Evolutionary conservation across 1,284 basidiomycete genomes (phyloP), one percentile per base, ranked within the genome.

Genomic region (Wallemia ichthyophaga): DNA sequence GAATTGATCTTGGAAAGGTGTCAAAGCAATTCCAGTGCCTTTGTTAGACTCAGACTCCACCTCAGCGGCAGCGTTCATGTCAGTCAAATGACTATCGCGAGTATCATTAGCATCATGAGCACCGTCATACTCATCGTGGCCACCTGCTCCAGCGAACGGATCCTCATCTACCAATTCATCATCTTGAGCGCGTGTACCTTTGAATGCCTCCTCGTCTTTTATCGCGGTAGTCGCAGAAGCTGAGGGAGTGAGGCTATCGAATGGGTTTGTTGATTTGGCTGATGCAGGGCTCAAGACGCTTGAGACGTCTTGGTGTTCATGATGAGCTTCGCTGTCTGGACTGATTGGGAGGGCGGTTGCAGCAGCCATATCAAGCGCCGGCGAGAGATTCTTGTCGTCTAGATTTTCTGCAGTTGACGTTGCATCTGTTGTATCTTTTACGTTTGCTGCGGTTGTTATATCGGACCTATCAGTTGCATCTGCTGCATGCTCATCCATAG

Each of bases 401-500:
- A 73, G 2, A 76, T 75, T 65, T 72, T 70, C 59, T 70, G 70
- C 53, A 77, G 66, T 67, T 78, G 74, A 13, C 13, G 5, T 48
- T 5, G 37, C 11, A 5, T 48, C n/a, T 48, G 11, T 15, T 11
- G 37, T 11, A 60, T 70, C 66, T 64, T 76, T 77, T 23, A 75
- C 75, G 58, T 71, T 68, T 19, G 68, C 69, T 31, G 76, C 70
- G 63, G 74, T 70, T 1, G 69, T 71, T 1, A 73, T 71, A 53
- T 73, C 73, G n/a, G n/a, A n/a, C 1, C 69, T 71, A 11, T 75
- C 69, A 2, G 75, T 73, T 61, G 77, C 75, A 56, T 75, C 72
- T 64, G 73, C 71, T 59, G 77, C 74, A 75, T 66, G 82, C 83
- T 62, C 75, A 73, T 19, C 63, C 62, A 55, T 65, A 65, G 25